These are phyloP conservation scores for Castanea mollissima DNA, from an alignment of 306 rosid species.

Conservation along the genomic window DNA sequence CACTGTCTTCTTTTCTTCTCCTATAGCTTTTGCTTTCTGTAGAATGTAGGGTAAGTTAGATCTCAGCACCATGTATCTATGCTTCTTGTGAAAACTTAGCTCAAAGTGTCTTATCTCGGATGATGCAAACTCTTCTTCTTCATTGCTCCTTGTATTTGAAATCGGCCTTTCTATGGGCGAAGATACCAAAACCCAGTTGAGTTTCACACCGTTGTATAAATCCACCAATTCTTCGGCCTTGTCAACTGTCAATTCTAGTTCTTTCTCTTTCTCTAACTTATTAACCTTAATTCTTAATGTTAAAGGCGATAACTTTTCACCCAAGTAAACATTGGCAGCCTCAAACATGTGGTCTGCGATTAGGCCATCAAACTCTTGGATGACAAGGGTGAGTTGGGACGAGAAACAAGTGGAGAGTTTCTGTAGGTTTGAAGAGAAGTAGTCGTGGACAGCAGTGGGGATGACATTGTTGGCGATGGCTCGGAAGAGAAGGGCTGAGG, in stretches of 20 bases:
- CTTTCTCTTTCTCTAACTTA: constrained; percentile 37
- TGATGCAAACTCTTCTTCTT: not conserved
- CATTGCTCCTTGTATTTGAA: constrained; percentile 6
- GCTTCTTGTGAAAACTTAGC: constrained; percentile 44
- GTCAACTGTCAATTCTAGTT: constrained; percentile 35
- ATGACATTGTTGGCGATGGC: constrained; percentile 32
- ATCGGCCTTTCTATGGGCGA: constrained; percentile 17
- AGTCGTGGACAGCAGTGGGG: constrained; percentile 28
- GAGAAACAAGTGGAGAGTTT: constrained; percentile 30
- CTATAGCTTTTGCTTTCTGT: constrained; percentile 23
- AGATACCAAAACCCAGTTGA: constrained; percentile 46
- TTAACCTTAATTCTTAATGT: constrained; percentile 32
- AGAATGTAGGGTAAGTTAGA: constrained; percentile 45
- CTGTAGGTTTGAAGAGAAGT: constrained; percentile 24
- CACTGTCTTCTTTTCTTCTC: constrained; percentile 38
- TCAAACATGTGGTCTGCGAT: constrained; percentile 45
- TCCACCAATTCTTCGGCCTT: constrained; percentile 38
- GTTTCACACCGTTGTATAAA: constrained; percentile 36
- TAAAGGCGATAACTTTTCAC: constrained; percentile 22
- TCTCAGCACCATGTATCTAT: constrained; percentile 36
- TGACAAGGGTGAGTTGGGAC: constrained; percentile 36
- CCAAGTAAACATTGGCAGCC: constrained; percentile 46
- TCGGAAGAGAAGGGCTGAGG: constrained; percentile 37
- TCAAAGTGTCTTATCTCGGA: constrained; percentile 38
- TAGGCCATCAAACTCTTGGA: constrained; percentile 50